A percentile compares a stretch with the other conserved stretches of the same genome.
Evolutionary conservation across 2,329 filamentous ascomycete genomes (phyloP).

Genomic region (Rasamsonia emersonii): DNA sequence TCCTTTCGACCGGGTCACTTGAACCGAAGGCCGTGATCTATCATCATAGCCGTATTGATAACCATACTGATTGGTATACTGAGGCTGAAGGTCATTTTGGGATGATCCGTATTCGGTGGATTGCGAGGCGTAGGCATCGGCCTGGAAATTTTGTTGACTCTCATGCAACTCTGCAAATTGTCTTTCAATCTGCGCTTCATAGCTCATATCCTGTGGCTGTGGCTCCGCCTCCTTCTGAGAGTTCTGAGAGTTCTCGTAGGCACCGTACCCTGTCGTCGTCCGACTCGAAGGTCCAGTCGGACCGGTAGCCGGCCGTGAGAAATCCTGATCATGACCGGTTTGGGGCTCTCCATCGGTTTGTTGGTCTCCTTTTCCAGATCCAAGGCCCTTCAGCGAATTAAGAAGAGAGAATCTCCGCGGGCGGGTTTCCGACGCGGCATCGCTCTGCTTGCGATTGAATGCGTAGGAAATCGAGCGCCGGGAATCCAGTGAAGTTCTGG

Average conservation of each 20-base stretch:
- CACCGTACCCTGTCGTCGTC: slow-evolving; percentile 24
- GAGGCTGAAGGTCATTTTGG: slow-evolving; percentile 17
- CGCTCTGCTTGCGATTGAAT: slow-evolving; percentile 62
- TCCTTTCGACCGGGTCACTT: slow-evolving; percentile 31
- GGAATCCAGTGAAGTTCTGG: slow-evolving; percentile 63
- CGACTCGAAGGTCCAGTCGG: slow-evolving; percentile 19
- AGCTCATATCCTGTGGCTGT: slow-evolving; percentile 25
- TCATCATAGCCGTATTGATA: slow-evolving; percentile 32
- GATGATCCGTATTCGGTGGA: not conserved
- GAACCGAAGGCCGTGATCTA: slow-evolving; percentile 33
- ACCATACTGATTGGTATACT: slow-evolving; percentile 25
- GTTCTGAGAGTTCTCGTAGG: slow-evolving; percentile 22
- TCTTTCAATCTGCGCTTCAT: slow-evolving; percentile 33
- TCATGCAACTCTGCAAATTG: slow-evolving; percentile 33
- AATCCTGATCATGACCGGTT: slow-evolving; percentile 27
- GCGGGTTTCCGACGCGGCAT: slow-evolving; percentile 54
- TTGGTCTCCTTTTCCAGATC: slow-evolving; percentile 45
- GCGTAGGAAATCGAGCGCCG: slow-evolving; percentile 63
- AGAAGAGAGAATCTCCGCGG: slow-evolving; percentile 64
- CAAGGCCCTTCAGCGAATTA: slow-evolving; percentile 59
- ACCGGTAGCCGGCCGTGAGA: slow-evolving; percentile 27
- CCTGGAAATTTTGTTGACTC: slow-evolving; percentile 16
- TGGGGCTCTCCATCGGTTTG: slow-evolving; percentile 36
- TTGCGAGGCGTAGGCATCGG: not conserved
- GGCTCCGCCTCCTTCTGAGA: slow-evolving; percentile 17